Percentiles rank a stretch among this genome's conserved stretches.
Conservation (phyloP, 1,139 yeast species). For the Hyphopichia burtonii region DNA sequence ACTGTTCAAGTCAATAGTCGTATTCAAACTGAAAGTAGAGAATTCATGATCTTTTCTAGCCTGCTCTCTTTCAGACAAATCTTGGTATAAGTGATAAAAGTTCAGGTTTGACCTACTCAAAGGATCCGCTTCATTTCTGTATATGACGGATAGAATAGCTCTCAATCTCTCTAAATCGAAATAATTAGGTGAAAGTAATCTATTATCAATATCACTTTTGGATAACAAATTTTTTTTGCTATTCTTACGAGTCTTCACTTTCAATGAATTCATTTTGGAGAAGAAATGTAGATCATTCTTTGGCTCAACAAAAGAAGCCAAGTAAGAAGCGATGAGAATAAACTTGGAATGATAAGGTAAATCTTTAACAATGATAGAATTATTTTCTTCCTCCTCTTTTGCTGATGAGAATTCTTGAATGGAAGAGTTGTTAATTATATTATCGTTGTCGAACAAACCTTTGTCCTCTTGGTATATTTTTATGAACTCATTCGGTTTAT, state of each 20-base stretch:
- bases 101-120: constrained; percentile 26
- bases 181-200: constrained; percentile 57
- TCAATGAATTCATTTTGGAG: constrained; percentile 54
- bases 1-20: constrained; percentile 48
- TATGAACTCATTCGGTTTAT: constrained; percentile 39
- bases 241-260: constrained; percentile 27
- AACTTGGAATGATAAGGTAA: constrained; percentile 60
- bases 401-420: constrained; percentile 26
- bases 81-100: constrained; percentile 25
- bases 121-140: constrained; percentile 37
- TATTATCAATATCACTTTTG: constrained; percentile 48
- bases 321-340: constrained; percentile 63
- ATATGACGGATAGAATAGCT: constrained; percentile 64
- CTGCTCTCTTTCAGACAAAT: constrained; percentile 29
- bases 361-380: constrained; percentile 26
- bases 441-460: constrained; percentile 40
- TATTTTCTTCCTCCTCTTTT: constrained; percentile 16
- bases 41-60: constrained; percentile 32
- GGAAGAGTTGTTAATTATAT: constrained; percentile 34
- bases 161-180: constrained; percentile 69
- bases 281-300: constrained; percentile 59
- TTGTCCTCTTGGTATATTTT: constrained; percentile 46
- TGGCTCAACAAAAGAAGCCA: constrained; percentile 67
- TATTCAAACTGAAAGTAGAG: constrained; percentile 33
- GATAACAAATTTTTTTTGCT: constrained; percentile 35